phyloP scores from a whole-genome alignment of 2,329 filamentous ascomycete species.

The Fusarium haematococcum region DNA sequence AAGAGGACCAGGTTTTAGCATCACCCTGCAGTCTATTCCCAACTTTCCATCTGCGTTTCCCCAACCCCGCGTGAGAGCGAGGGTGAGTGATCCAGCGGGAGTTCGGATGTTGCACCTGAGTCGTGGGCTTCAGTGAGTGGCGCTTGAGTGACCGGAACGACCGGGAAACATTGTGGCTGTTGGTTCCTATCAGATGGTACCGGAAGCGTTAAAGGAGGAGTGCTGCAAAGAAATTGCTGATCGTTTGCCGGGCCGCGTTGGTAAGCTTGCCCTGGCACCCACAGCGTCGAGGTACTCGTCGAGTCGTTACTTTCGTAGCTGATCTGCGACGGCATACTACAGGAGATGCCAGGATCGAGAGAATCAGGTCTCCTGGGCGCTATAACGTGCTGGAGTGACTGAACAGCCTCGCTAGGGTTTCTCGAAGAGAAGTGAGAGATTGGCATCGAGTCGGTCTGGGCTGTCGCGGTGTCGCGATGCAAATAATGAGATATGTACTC shows the following conservation, averaged over 20 bases:
- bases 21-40: too few relatives aligned
- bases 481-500: slow-evolving; percentile 62
- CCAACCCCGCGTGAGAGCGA: not conserved
- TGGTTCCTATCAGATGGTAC: not conserved
- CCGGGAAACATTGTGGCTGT: not conserved
- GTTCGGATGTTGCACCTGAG: not conserved
- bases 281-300: too few relatives aligned
- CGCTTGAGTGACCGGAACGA: not conserved
- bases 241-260: slow-evolving; percentile 38
- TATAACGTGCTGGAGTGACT: slow-evolving; percentile 53
- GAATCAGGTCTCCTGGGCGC: slow-evolving; percentile 52
- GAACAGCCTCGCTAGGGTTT: slow-evolving; percentile 43
- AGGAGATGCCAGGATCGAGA: too few relatives aligned
- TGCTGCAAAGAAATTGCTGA: slow-evolving; percentile 40
- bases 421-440: slow-evolving; percentile 33
- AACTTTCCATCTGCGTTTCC: not conserved
- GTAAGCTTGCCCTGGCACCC: slow-evolving; percentile 39
- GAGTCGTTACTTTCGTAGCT: too few relatives aligned
- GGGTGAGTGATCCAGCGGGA: not conserved
- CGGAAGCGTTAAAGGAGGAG: not conserved
- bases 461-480: too few relatives aligned
- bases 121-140: not conserved
- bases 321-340: too few relatives aligned
- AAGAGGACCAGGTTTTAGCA: not conserved
- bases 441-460: slow-evolving; percentile 34